Evolutionary conservation across 2,329 filamentous ascomycete species (phyloP), one percentile per base, ranked within the genome.

Genomic region (Macrophomina phaseolina): DNA sequence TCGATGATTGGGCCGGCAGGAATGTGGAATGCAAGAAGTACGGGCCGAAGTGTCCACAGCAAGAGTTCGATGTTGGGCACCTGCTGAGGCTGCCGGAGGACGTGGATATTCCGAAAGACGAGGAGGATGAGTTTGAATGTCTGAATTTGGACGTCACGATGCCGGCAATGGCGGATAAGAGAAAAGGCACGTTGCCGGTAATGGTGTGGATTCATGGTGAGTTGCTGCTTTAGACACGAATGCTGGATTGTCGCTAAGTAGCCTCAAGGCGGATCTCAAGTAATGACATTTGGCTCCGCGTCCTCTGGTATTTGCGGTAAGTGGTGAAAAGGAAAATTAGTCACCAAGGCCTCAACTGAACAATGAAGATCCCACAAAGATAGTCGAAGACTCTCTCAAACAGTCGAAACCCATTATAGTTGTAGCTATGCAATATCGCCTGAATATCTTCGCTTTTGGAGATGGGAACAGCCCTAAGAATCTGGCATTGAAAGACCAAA

Each of bases 381-480:
- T 67, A 7, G 65, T 67, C 16, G 30, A 62, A 71, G 75, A 80
- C 32, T 81, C 81, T 0, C 70, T 78, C 0, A 68, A 69, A 0
- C 11, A 69, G 1, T 73, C 73, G 0, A 76, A 77, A 45, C 80
- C 81, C 0, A 73, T 82, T 2, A 75, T 83, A 9, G 78, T 80
- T 23, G 79, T 84, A 1, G 76, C 77, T 28, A 76, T 82, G 60
- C 80, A 82, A 61, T 82, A 82, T 58, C 75, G 81, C 8, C 71
- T 82, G 11, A 82, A 81, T 52, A 77, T 82, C 16, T 82, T 85
- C 64, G 80, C 79, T 9, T 81, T 84, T 65, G 81, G 81, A 0
- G 77, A 82, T 55, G 78, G 75, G 1, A 73, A 73, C 1, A 56
- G 68, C 5, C 78, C 79, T 23, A 70, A 69, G 60, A 84, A 81